Percentiles rank a stretch among this genome's conserved stretches.
Evolutionary conservation across 768 basidiomycete species (phyloP).

Genomic region (Rhizopogon roseolus): DNA sequence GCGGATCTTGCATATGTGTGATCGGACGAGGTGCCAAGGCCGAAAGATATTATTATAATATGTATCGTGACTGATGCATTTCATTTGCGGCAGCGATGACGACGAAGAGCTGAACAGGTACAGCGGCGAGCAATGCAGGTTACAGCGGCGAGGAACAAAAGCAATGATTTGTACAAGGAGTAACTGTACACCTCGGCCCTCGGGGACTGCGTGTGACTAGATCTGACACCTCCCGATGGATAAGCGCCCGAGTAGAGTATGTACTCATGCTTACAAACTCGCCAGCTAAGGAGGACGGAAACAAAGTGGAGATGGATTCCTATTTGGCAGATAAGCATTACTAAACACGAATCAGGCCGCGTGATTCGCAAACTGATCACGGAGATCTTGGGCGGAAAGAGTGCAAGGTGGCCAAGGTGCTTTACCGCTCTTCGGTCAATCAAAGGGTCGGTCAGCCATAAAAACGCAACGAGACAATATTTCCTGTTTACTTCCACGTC

Average conservation of each 20-base stretch:
- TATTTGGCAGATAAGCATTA: not conserved
- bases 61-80: not conserved
- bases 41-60: not conserved
- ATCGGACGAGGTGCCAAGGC: not conserved
- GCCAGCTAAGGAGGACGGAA: not conserved
- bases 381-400: not conserved
- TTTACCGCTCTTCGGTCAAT: too few relatives aligned
- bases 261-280: not conserved
- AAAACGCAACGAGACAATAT: not conserved
- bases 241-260: not conserved
- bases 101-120: too few relatives aligned
- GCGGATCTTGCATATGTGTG: too few relatives aligned
- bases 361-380: too few relatives aligned
- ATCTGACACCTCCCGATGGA: not conserved
- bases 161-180: too few relatives aligned
- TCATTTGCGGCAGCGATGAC: not conserved
- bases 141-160: too few relatives aligned
- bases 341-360: not conserved
- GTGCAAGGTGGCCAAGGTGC: not conserved
- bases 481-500: too few relatives aligned
- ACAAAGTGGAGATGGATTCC: not conserved
- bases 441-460: not conserved
- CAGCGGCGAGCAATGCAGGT: too few relatives aligned
- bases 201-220: too few relatives aligned
- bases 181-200: too few relatives aligned